Evolutionary conservation across 2,329 filamentous ascomycete genomes (phyloP).

Genomic region (Talaromyces amestolkiae): DNA sequence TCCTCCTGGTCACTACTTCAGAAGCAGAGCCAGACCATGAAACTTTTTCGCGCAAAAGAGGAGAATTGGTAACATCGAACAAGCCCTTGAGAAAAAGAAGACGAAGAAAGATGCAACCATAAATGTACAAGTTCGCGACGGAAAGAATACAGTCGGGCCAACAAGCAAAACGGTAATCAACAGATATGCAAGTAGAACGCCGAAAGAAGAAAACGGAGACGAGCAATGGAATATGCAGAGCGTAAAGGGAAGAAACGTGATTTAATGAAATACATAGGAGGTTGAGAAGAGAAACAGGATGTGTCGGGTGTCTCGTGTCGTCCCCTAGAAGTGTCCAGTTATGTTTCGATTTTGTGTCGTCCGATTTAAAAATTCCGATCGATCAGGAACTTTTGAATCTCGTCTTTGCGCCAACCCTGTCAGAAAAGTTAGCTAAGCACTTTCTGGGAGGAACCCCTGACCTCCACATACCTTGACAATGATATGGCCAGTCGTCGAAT

Average conservation of each 20-base stretch:
- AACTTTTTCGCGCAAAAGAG: slow-evolving; percentile 10
- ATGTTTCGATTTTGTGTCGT: slow-evolving; percentile 4
- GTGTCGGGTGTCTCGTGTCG: background rate
- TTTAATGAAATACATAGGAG: background rate
- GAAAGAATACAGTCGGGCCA: background rate
- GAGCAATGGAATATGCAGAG: background rate
- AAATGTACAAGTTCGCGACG: slow-evolving; percentile 14
- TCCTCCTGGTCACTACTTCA: background rate
- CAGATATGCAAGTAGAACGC: slow-evolving; percentile 14
- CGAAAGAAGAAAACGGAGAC: slow-evolving; percentile 21
- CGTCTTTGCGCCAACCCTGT: slow-evolving; percentile 51
- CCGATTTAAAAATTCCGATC: slow-evolving; percentile 44
- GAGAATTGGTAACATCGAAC: slow-evolving; percentile 6
- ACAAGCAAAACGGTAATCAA: background rate
- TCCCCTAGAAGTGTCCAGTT: background rate
- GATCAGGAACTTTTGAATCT: slow-evolving; percentile 50
- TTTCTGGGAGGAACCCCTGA: slow-evolving; percentile 18
- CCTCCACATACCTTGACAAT: slow-evolving; percentile 63
- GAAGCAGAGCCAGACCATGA: background rate
- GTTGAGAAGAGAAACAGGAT: background rate
- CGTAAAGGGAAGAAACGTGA: background rate
- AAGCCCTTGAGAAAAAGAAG: background rate
- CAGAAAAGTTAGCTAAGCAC: background rate
- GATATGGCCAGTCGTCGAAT: slow-evolving; percentile 68
- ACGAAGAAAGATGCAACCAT: slow-evolving; percentile 18